phyloP scores from a whole-genome alignment of 768 basidiomycete species.

The Phanerochaete carnosa region DNA sequence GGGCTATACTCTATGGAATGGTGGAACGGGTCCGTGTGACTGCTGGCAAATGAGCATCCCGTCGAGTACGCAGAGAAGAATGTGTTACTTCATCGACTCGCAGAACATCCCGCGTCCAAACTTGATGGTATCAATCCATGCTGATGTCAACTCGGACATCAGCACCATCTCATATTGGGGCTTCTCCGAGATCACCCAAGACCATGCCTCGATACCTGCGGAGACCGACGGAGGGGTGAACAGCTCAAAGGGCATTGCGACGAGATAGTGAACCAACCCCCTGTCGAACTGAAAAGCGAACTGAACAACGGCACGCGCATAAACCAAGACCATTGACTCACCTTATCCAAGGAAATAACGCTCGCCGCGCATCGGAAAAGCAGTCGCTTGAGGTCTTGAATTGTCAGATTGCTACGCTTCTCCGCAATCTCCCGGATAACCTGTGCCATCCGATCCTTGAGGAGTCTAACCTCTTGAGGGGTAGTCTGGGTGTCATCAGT shows the following conservation, averaged over 20 bases:
- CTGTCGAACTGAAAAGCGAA: conserved; percentile 62
- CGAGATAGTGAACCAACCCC: conserved; percentile 82
- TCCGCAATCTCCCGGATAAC: conserved; percentile 65
- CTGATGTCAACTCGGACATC: conserved; percentile 81
- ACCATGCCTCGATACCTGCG: conserved; percentile 92
- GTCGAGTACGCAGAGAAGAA: neutral
- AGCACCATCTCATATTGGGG: conserved; percentile 78
- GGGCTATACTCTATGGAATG: conserved; percentile 86
- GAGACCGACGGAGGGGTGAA: conserved; percentile 85
- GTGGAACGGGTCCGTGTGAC: conserved; percentile 86
- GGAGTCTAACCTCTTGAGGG: conserved; percentile 54
- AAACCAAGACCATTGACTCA: conserved; percentile 20
- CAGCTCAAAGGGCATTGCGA: conserved; percentile 83
- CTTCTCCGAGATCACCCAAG: conserved; percentile 89
- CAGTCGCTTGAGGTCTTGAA: conserved; percentile 81
- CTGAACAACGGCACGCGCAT: neutral
- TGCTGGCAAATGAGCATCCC: conserved; percentile 27
- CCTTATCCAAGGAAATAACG: conserved; percentile 67
- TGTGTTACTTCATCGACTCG: conserved; percentile 67
- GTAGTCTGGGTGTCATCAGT: conserved; percentile 3
- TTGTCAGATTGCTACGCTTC: conserved; percentile 70
- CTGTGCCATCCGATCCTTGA: conserved; percentile 65
- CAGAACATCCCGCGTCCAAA: conserved; percentile 84
- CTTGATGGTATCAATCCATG: conserved; percentile 83
- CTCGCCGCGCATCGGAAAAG: conserved; percentile 85